phyloP scores from a whole-genome alignment of 345 rosid genomes.

The Eucalyptus tenuipes region DNA sequence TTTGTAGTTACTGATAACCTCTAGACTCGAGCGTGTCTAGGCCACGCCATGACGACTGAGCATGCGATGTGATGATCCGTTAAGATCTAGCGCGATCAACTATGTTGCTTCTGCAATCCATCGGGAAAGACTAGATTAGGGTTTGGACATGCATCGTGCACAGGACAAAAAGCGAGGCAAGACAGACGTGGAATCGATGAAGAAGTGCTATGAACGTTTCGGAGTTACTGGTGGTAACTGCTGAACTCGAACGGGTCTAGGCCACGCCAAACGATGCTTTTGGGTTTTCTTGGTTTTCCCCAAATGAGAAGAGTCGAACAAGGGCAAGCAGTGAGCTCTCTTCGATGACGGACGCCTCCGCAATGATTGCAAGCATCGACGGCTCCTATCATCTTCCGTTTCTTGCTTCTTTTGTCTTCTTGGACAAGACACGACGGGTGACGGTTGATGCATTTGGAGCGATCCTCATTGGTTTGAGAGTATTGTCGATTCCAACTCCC shows the following conservation, averaged over 20 bases:
- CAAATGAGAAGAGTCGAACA: background rate
- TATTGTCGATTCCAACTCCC: background rate
- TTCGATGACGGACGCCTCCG: background rate
- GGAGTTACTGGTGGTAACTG: background rate
- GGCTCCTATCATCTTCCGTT: background rate
- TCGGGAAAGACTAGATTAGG: background rate
- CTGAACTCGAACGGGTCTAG: background rate
- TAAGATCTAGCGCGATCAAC: background rate
- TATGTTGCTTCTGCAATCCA: background rate
- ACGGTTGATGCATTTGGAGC: background rate
- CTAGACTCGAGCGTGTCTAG: no score
- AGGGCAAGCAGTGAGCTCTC: background rate
- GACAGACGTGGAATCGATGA: background rate
- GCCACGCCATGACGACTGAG: rapidly evolving
- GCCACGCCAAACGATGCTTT: background rate
- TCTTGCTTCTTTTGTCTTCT: background rate
- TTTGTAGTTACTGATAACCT: no score
- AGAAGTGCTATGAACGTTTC: rapidly evolving
- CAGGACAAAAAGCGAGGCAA: background rate
- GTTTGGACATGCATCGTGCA: background rate
- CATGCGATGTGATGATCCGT: background rate
- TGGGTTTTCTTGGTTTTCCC: background rate
- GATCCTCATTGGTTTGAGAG: background rate
- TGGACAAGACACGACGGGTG: background rate
- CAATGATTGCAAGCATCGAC: background rate